A percentile compares a stretch with the other conserved stretches of the same genome.
Evolutionary conservation across 495 filamentous ascomycete genomes (phyloP).

Genomic region (Xylaria flabelliformis): DNA sequence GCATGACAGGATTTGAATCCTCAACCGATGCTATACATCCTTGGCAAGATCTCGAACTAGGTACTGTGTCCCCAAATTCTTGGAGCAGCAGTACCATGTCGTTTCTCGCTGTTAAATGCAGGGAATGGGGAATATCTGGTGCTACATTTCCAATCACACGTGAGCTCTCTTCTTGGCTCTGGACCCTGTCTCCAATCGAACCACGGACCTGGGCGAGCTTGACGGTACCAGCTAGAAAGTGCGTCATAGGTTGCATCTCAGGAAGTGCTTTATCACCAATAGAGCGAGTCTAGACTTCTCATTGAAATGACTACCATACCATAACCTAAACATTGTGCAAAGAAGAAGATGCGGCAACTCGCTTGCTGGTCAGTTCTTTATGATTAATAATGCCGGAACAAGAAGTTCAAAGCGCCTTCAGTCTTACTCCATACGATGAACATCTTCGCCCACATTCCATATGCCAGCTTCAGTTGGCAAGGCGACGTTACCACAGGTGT

Average conservation of each 20-base stretch:
- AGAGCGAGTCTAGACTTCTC: background rate
- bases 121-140: background rate
- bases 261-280: background rate
- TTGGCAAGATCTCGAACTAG: background rate
- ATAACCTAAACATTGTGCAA: background rate
- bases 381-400: background rate
- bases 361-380: background rate
- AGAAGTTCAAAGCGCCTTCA: background rate
- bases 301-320: background rate
- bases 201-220: conserved; percentile 2
- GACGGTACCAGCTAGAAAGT: background rate
- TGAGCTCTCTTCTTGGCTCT: conserved; percentile 11
- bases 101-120: background rate
- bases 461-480: background rate
- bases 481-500: background rate
- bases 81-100: background rate
- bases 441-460: background rate
- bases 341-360: background rate
- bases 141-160: conserved; percentile 7
- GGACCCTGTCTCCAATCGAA: background rate
- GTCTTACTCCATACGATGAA: conserved; percentile 3
- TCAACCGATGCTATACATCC: background rate
- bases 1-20: background rate
- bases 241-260: background rate
- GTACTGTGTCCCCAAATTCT: background rate